These are phyloP conservation scores for Rickenella mellea DNA, from an alignment of 768 basidiomycete genomes.

Conservation along the genomic window DNA sequence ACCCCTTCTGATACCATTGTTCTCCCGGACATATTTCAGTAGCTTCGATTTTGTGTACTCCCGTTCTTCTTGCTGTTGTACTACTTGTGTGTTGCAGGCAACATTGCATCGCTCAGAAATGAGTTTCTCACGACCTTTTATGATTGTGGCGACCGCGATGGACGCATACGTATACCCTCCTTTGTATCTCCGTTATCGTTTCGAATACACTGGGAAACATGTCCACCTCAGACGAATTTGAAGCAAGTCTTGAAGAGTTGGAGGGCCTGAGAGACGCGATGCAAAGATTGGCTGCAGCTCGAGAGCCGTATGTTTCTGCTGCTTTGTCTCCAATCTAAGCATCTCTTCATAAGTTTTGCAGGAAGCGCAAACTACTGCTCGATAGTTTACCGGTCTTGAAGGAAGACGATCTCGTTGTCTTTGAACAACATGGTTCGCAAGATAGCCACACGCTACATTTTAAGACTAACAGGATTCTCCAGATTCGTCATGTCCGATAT, in stretches of 20 bases:
- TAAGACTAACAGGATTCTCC: too few species aligned
- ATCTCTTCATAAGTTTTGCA: too few species aligned
- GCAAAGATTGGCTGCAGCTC: too few species aligned
- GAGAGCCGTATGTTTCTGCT: neutral
- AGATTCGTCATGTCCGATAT: slow-evolving; percentile 74
- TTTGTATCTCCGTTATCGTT: neutral
- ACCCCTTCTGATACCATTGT: too few species aligned
- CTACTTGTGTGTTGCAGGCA: slow-evolving; percentile 5
- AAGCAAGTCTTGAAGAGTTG: too few species aligned
- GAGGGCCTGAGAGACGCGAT: too few species aligned
- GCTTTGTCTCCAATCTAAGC: neutral
- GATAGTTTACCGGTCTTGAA: slow-evolving; percentile 37
- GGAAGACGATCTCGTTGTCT: slow-evolving; percentile 36
- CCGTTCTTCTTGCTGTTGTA: slow-evolving; percentile 5
- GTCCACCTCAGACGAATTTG: slow-evolving; percentile 18
- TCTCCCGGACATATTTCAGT: too few species aligned
- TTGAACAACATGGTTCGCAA: slow-evolving; percentile 37
- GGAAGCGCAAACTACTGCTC: slow-evolving; percentile 25
- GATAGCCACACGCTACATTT: neutral
- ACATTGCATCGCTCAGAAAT: neutral
- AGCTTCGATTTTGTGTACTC: slow-evolving; percentile 7
- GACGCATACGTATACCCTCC: neutral
- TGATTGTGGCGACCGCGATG: neutral
- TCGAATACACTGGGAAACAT: too few species aligned
- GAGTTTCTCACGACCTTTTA: slow-evolving; percentile 1